Evolutionary conservation across 495 filamentous ascomycete genomes (phyloP), one percentile per base, ranked within the genome.

Genomic region (Penicillium waksmanii): DNA sequence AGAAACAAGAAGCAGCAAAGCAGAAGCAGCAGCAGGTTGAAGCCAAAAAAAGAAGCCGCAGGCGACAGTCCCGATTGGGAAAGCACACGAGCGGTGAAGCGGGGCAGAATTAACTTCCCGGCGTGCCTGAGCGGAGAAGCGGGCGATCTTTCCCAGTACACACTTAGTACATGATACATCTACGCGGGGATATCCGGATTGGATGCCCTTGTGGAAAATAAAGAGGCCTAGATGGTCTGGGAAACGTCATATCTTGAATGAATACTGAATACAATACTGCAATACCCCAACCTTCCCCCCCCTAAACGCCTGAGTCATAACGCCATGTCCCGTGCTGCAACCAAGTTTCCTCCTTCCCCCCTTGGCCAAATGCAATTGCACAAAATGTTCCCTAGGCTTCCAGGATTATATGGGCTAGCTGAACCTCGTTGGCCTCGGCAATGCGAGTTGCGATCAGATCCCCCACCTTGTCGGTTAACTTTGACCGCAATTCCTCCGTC

Each of bases 401-500:
- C 51, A 79, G 47, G 58, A 80, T 69, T 3, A 68, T 59, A 60
- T 69, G 71, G 18, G 73, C 77, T 56, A 80, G 55, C 35, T 75
- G 70, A 10, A 77, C 68, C 34, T 78, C 72, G 17, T 80, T 82
- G 44, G 84, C 65, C 52, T 80, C 73, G 21, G 76, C 73, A 43
- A 92, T 80, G 56, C 78, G 73, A 33, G 66, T 61, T 5, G 80
- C 78, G 44, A 91, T 71, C 6, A 85, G 71, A 34, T 80, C 74
- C 11, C 89, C 89, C 46, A 92, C 77, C 25, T 83, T 82, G 0
- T 81, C 75, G 0, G 77, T 78, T n/a, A 92, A 56, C 51, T 78
- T 82, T 12, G 81, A 78, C 42, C 77, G 82, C 5, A 89, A 64
- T 40, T 86, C 78, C 21, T 75, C 74, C 3, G 69, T 82, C 35